A percentile compares a stretch with the other conserved stretches of the same genome.
Evolutionary conservation across 2,329 filamentous ascomycete genomes (phyloP).

Genomic region (Pseudocercospora macadamiae): DNA sequence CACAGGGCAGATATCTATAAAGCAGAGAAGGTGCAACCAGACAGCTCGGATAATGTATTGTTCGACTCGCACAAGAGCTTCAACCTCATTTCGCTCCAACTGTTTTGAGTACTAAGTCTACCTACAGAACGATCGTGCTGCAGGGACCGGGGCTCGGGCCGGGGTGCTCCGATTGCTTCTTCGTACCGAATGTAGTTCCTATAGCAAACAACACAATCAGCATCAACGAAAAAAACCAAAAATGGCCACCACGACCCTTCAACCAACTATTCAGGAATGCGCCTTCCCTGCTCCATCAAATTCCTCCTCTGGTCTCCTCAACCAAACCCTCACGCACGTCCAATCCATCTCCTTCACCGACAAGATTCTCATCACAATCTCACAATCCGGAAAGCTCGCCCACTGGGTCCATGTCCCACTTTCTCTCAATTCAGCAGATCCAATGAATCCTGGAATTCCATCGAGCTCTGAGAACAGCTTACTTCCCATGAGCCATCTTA

Average conservation of each 20-base stretch:
- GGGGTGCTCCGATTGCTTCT: too few species aligned
- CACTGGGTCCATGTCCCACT: conserved; percentile 95
- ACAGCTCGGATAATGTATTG: too few species aligned
- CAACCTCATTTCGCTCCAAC: not conserved
- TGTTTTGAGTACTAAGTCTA: too few species aligned
- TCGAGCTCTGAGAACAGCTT: conserved; percentile 55
- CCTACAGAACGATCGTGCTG: too few species aligned
- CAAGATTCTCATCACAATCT: conserved; percentile 87
- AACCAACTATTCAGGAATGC: conserved; percentile 49
- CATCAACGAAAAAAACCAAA: not conserved
- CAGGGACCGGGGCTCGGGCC: too few species aligned
- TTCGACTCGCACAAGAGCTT: too few species aligned
- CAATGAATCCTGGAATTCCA: conserved; percentile 62
- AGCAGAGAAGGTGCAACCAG: too few species aligned
- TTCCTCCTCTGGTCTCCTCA: conserved; percentile 61
- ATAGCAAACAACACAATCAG: too few species aligned
- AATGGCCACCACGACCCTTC: conserved; percentile 20
- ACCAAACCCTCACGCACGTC: conserved; percentile 71
- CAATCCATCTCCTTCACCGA: conserved; percentile 77
- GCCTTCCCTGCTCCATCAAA: conserved; percentile 55
- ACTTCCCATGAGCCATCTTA: conserved; percentile 79
- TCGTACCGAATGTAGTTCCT: too few species aligned
- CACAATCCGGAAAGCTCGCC: conserved; percentile 75
- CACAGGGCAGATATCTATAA: too few species aligned
- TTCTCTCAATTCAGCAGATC: conserved; percentile 65